Percentiles rank a stretch among this genome's conserved stretches.
phyloP scores from a whole-genome alignment of 352 stramenopile species.

The Aphanomyces astaci region DNA sequence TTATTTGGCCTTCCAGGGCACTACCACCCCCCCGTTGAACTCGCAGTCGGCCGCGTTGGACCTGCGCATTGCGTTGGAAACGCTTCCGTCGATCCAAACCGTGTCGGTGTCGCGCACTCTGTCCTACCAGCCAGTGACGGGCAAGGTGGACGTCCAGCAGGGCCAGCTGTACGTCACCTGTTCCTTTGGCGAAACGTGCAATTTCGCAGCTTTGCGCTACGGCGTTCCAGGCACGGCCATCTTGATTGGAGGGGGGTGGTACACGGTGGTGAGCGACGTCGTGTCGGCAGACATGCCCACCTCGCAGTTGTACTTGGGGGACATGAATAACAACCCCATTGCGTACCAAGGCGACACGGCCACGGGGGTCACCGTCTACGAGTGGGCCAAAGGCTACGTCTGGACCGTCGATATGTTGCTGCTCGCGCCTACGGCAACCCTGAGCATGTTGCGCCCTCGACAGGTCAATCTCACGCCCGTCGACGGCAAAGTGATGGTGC shows the following conservation, averaged over 20 bases:
- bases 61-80: constrained; percentile 57
- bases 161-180: constrained; percentile 58
- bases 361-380: constrained; percentile 40
- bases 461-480: background rate
- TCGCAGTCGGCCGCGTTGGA: constrained; percentile 55
- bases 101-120: constrained; percentile 39
- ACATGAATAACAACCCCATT: constrained; percentile 46
- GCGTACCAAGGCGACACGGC: constrained; percentile 41
- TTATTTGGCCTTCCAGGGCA: constrained; percentile 54
- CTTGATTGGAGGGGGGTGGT: constrained; percentile 56
- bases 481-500: background rate
- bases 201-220: constrained; percentile 44
- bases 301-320: constrained; percentile 47
- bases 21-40: constrained; percentile 57
- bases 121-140: constrained; percentile 38
- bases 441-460: background rate
- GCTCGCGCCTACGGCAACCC: constrained; percentile 21
- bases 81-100: constrained; percentile 46
- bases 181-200: constrained; percentile 36
- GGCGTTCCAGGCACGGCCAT: constrained; percentile 51
- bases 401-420: constrained; percentile 54
- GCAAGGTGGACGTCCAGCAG: constrained; percentile 47
- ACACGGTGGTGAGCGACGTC: constrained; percentile 46
- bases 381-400: constrained; percentile 65
- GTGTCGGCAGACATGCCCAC: constrained; percentile 35